Conservation (phyloP, 352 stramenopile species). For the Phytophthora citrophthora region DNA sequence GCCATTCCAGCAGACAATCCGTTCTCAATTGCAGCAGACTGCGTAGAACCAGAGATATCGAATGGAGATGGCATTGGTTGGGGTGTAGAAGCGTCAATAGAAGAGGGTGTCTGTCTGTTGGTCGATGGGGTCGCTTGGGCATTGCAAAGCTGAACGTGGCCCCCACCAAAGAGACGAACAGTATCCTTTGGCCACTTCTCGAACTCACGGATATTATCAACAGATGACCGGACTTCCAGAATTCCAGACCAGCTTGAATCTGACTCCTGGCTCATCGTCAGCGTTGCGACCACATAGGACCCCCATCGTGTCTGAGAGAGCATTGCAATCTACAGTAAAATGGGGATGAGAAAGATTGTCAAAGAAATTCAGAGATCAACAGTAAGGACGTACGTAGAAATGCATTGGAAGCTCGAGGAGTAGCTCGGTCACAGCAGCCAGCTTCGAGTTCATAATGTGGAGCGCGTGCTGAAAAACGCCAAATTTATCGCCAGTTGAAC, state of each 20-base stretch:
- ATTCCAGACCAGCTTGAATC: slow-evolving; percentile 40
- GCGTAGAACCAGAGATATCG: slow-evolving; percentile 1
- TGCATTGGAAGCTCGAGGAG: slow-evolving; percentile 63
- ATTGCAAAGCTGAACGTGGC: slow-evolving; percentile 30
- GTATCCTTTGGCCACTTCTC: slow-evolving; percentile 46
- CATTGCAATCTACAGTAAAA: slow-evolving; percentile 49
- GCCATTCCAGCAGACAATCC: neutral
- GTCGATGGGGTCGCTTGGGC: neutral
- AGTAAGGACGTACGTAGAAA: slow-evolving; percentile 51
- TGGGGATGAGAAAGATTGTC: neutral
- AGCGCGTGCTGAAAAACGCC: slow-evolving; percentile 49
- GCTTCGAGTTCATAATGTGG: slow-evolving; percentile 33
- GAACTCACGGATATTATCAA: slow-evolving; percentile 50
- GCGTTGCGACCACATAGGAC: slow-evolving; percentile 48
- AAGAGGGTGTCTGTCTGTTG: neutral
- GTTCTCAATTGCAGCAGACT: slow-evolving; percentile 2
- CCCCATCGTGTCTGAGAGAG: slow-evolving; percentile 75
- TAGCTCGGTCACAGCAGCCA: slow-evolving; percentile 52
- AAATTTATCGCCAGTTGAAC: slow-evolving; percentile 19
- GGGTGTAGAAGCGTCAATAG: neutral
- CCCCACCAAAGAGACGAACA: slow-evolving; percentile 44
- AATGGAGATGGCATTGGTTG: neutral
- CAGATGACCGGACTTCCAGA: slow-evolving; percentile 62
- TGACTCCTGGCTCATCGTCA: slow-evolving; percentile 45
- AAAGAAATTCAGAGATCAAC: too few relatives aligned